Evolutionary conservation across 208 protist genomes (phyloP), one percentile per base, ranked within the genome.

Genomic region (Leishmania aethiopica): DNA sequence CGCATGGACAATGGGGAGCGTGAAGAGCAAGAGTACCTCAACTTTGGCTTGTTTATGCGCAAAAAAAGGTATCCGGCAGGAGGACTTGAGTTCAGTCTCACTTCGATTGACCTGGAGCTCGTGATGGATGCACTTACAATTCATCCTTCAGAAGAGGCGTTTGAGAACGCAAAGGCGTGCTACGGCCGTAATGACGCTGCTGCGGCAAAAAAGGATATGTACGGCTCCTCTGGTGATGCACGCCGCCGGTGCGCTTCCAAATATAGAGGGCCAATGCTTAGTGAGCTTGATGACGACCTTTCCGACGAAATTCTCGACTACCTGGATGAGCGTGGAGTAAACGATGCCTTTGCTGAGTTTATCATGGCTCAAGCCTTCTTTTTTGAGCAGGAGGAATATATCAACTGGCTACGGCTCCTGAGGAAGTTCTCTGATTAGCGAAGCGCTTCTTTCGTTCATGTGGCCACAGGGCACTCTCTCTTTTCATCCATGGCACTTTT

Each of bases 81-180:
- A 57, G 91, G 88, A 25, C 84, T 97, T 17, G 93, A 97, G 76
- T 93, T 97, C 77, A 89, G 87, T 4, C 87, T 97, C 45, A 97
- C 94, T 19, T 96, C 94, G 1, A 97, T 97, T 60, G 94, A 97
- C 78, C 89, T 94, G 89, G 93, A 97, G 71, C 84, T 97, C n/a
- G 94, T 97, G 15, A 83, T 97, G 84, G 94, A 97, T 83, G 88
- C 92, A 37, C 78, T 97, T 17, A 78, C 89, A 10, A 88, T 97
- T 74, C 94, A 97, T 64, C 70, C 84, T 17, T 91, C 81, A n/a
- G 57, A 90, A 25, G 83, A 88, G 53, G 88, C 88, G 22, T 85
- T 94, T 72, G 90, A 94, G 19, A 86, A 76, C 42, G 91, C 94
- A 72, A 79, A 79, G 35, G 66, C 77, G 37, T 86, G 78, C 76